phyloP scores from a whole-genome alignment of 306 rosid species.

The Cotoneaster glaucophyllus region DNA sequence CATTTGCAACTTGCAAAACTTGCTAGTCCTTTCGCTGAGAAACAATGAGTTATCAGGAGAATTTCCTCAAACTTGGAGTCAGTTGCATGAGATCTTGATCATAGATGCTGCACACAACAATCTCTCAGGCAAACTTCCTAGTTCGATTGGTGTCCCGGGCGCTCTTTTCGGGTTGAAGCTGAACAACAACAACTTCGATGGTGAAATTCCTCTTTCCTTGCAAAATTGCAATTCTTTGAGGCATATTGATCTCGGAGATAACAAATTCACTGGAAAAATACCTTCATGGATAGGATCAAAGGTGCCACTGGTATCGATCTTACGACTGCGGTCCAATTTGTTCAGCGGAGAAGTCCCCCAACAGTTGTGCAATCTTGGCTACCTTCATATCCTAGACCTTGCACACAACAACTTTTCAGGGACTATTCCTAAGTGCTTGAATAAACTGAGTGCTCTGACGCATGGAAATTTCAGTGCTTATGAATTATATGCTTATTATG shows the following conservation, averaged over 20 bases:
- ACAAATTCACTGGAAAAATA: background rate
- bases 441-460: background rate
- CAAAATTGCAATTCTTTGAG: background rate
- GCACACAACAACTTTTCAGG: background rate
- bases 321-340: background rate
- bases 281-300: slow-evolving; percentile 1
- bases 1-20: background rate
- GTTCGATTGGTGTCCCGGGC: background rate
- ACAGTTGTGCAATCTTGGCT: background rate
- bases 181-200: background rate
- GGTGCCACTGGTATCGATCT: background rate
- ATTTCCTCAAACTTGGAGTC: background rate
- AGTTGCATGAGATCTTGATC: background rate
- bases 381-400: slow-evolving; percentile 4
- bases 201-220: background rate
- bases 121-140: background rate
- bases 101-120: background rate
- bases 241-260: background rate
- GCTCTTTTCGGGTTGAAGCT: background rate
- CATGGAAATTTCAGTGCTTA: background rate
- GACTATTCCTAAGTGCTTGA: slow-evolving; percentile 10
- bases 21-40: background rate
- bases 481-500: background rate
- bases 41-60: background rate
- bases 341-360: background rate